Evolutionary conservation across 2,329 filamentous ascomycete genomes (phyloP), one percentile per base, ranked within the genome.

Genomic region (Stagonosporopsis cucurbitacearum): DNA sequence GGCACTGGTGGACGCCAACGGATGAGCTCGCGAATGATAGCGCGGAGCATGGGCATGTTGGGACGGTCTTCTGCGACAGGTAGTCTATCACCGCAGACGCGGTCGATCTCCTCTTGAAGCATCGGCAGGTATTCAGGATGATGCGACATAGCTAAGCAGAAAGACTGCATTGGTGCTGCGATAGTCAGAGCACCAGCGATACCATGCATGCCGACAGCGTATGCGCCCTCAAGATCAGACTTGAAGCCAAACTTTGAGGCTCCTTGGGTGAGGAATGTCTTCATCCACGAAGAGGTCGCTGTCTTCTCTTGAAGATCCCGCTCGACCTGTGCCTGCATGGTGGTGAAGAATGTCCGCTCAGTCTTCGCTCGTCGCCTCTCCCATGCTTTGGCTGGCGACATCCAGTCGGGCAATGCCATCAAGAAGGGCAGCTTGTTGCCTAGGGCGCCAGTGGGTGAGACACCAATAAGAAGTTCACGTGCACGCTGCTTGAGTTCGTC

Each of bases 401-500:
- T 67, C 67, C 70, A 77, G 48, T 79, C 78, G 1, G 79, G 79
- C 15, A 81, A 68, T 12, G 68, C 66, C 77, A 79, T 80, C 42
- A 80, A 28, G 60, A 79, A 78, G 0, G 78, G 77, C 9, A 81
- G 68, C 57, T 78, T 80, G 68, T 81, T 81, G 15, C 69, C 72
- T 1, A 80, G 64, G 8, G 77, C 73, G n/a, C 78, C 79, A 33
- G 75, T 79, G 3, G 78, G 79, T 6, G 77, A 79, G 2, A 80
- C 78, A 20, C 76, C 76, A 45, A 79, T 76, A 13, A 80, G 69
- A 13, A 81, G 73, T 56, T 80, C 79, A 36, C 77, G 75, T 4
- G 79, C 78, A 40, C 78, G 72, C 59, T 80, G 78, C 54, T 80
- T 80, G 41, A 80, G 72, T 52, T 81, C 78, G 36, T 80, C 78